Evolutionary conservation across 768 basidiomycete species (phyloP), one percentile per base, ranked within the genome.

Genomic region (Megacollybia marginata): DNA sequence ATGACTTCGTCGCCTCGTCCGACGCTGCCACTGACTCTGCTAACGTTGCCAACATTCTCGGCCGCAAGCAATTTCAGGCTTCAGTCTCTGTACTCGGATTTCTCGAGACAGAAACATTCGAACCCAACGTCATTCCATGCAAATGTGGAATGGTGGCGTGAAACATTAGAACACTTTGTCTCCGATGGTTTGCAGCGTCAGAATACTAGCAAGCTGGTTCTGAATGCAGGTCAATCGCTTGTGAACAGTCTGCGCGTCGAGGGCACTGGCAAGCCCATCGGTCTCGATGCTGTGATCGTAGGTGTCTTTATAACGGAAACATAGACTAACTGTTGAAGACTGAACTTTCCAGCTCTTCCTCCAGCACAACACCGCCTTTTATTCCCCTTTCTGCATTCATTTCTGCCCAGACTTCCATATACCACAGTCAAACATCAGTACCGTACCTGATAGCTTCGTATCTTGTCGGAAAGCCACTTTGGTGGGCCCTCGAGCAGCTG

Each of bases 71-170:
- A 64, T 1, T 68, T 76, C 19, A 81, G 88, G 8, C 71, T 91
- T 0, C 82, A 87, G 53, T 80, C 92, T 0, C 72, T 97, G 7
- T 97, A 94, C 66, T 87, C 92, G 8, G 92, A 94, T 60, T 82
- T 94, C 50, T 81, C 88, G 0, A 73, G 82, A 11, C 91, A 94
- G 66, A 89, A 86, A 57, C 70, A 80, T 44, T 85, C 90, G 1
- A 94, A 97, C 63, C 87, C 91, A 0, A 76, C 85, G 2, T 83
- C 89, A 4, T 96, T 84, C 63, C 67, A 79, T 45, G 80, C 89
- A 10, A 88, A 89, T 59, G 70, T 92, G 31, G 80, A 84, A 48
- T 97, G 93, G 93, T 97, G 94, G 94, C 79, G 77, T 33, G 68
- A 70, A 42, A 78, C 81, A 0, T 70, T 92, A 9, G 78, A 86